Percentiles rank a stretch among this genome's conserved stretches.
phyloP scores from a whole-genome alignment of 1,284 basidiomycete species.

The Naganishia albida region DNA sequence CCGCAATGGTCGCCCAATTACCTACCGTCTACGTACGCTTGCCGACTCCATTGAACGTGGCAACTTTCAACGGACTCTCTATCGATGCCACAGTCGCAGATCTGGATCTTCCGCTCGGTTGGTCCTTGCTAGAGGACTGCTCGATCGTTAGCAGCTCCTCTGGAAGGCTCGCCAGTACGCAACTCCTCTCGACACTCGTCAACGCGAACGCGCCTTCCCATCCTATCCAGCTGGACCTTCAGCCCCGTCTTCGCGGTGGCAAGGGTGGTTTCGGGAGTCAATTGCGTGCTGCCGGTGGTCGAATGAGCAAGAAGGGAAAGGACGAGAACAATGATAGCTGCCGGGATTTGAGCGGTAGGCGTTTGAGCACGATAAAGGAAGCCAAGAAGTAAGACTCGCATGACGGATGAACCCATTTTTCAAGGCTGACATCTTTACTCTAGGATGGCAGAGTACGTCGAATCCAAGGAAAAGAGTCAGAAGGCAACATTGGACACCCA shows the following conservation, averaged over 20 bases:
- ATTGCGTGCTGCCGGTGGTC: slow-evolving; percentile 90
- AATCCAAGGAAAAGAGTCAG: slow-evolving; percentile 77
- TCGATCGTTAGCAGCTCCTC: background rate
- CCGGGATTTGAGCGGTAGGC: slow-evolving; percentile 83
- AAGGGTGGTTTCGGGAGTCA: slow-evolving; percentile 98
- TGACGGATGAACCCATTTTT: background rate
- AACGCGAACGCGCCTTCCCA: slow-evolving; percentile 28
- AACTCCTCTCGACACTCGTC: slow-evolving; percentile 18
- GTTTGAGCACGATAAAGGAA: slow-evolving; percentile 91
- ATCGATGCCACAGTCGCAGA: slow-evolving; percentile 14
- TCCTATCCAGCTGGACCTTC: slow-evolving; percentile 47
- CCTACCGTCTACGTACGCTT: slow-evolving; percentile 47
- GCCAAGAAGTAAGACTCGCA: slow-evolving; percentile 72
- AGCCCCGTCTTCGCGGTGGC: slow-evolving; percentile 70
- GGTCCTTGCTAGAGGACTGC: slow-evolving; percentile 1
- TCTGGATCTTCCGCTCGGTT: slow-evolving; percentile 6
- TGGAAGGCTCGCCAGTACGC: slow-evolving; percentile 5
- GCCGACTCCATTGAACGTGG: slow-evolving; percentile 42
- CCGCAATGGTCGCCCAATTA: slow-evolving; percentile 18
- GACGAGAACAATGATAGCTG: slow-evolving; percentile 91
- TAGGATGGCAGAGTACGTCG: slow-evolving; percentile 86
- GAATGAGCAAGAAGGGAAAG: slow-evolving; percentile 90
- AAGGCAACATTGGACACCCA: slow-evolving; percentile 77
- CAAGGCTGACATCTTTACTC: background rate
- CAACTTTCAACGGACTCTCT: slow-evolving; percentile 32